These are phyloP conservation scores for Phaseolus coccineus DNA, from an alignment of 331 rosid species.

Conservation along the genomic window DNA sequence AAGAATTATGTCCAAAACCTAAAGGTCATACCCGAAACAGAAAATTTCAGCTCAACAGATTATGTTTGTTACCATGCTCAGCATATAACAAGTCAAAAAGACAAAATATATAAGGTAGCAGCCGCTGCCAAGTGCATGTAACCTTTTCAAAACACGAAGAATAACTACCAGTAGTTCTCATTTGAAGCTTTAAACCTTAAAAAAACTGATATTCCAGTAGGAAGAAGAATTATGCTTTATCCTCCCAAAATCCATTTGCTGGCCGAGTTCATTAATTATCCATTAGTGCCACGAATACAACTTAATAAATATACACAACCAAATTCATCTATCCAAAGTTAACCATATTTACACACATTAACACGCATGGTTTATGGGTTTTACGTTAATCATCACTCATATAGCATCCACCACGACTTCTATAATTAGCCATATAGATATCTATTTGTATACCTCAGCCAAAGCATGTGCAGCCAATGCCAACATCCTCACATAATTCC, in stretches of 20 bases:
- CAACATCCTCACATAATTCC: constrained; percentile 76
- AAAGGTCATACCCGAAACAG: not conserved
- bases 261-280: too few relatives aligned
- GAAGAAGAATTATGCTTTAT: constrained; percentile 16
- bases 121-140: not conserved
- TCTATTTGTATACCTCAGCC: constrained; percentile 76
- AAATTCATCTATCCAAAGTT: not conserved
- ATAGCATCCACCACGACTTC: not conserved
- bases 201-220: not conserved
- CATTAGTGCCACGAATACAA: not conserved
- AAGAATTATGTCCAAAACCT: constrained; percentile 1
- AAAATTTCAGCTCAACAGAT: not conserved
- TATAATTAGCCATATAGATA: constrained; percentile 17
- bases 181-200: not conserved
- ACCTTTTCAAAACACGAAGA: not conserved
- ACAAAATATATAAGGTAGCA: constrained; percentile 14
- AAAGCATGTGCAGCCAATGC: constrained; percentile 95
- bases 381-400: too few relatives aligned
- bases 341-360: not conserved
- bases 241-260: not conserved
- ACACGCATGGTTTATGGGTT: not conserved
- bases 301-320: too few relatives aligned
- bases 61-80: not conserved
- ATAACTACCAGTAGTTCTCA: not conserved
- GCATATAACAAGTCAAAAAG: not conserved